phyloP scores from a whole-genome alignment of 305 asterid genomes.

The Withania somnifera region DNA sequence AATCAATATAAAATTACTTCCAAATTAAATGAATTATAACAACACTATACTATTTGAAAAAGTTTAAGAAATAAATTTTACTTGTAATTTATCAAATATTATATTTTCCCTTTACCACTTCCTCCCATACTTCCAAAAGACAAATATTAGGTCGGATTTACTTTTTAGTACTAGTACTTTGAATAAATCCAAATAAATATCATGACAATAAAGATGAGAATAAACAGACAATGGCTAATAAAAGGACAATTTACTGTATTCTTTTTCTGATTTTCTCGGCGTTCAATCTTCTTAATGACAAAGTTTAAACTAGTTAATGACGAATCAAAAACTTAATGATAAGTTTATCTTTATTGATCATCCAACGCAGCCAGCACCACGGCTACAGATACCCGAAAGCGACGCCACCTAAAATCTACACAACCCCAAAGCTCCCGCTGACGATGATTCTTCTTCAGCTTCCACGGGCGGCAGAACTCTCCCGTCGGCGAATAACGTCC shows the following conservation, averaged over 20 bases:
- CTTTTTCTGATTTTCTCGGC: neutral
- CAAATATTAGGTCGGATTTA: neutral
- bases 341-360: neutral
- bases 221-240: neutral
- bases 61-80: neutral
- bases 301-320: conserved; percentile 1
- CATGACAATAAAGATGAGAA: neutral
- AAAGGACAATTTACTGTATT: neutral
- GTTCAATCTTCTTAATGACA: neutral
- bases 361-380: conserved; percentile 35
- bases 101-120: neutral
- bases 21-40: neutral
- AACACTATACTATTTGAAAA: neutral
- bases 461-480: conserved; percentile 53
- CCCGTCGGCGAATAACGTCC: conserved; percentile 66
- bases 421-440: conserved; percentile 24
- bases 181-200: neutral
- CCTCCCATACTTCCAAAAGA: neutral
- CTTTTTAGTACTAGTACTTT: neutral
- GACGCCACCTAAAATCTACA: conserved; percentile 52
- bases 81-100: neutral
- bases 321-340: neutral
- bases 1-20: neutral
- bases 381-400: conserved; percentile 27
- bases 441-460: conserved; percentile 30